Base-by-base conservation (phyloP, 2,329 filamentous ascomycete species). In the Fusarium sp. region DNA sequence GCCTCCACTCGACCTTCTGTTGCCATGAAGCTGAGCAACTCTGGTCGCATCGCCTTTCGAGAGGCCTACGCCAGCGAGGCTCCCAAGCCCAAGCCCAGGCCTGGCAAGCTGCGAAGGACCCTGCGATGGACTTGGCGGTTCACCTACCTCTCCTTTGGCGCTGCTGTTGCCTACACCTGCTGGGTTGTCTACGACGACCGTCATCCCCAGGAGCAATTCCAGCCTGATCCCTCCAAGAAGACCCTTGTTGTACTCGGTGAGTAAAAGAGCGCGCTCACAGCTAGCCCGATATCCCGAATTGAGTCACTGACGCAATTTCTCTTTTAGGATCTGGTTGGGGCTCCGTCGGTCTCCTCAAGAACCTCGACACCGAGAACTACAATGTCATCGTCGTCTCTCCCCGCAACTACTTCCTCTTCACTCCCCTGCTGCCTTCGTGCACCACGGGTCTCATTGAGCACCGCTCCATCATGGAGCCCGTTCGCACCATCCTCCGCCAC, bases 341-440 rank as follows among this genome's bases (percentile, higher is more conserved):
- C 78, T 95, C 96, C 50, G 95, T 99, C 80, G 97, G 96, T 71
- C 92, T 99, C 71, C 91, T 99, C 77, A 99, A 99, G 91, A 98
- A 97, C 84, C 94, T 99, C 85, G 95, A 99, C 82, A 98, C 96
- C 72, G 94, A 97, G 84, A 97, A 98, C 90, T 99, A 98, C 91
- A 98, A 99, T 84, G 96, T 98, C 84, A 85, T 98, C 82, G 95
- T 99, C 83, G 94, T 99, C 84, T 98, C 97, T 59, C 97, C 97
- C 64, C 94, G 97, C 83, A 99, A 99, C 88, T 99, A 98, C 91
- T 99, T 99, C 92, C 93, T 99, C 78, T 99, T 99, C 90, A 99
- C 97, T 34, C 97, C 97, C 70, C 92, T 99, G 69, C 91, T 99
- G 72, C 97, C 97, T 76, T 98, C 96, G 82, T 99, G 97, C 87